Percentiles rank a stretch among this genome's conserved stretches.
These are phyloP conservation scores for Rhizopus microsporus DNA, from an alignment of 371 early-diverging fungal genomes.

Conservation along the genomic window DNA sequence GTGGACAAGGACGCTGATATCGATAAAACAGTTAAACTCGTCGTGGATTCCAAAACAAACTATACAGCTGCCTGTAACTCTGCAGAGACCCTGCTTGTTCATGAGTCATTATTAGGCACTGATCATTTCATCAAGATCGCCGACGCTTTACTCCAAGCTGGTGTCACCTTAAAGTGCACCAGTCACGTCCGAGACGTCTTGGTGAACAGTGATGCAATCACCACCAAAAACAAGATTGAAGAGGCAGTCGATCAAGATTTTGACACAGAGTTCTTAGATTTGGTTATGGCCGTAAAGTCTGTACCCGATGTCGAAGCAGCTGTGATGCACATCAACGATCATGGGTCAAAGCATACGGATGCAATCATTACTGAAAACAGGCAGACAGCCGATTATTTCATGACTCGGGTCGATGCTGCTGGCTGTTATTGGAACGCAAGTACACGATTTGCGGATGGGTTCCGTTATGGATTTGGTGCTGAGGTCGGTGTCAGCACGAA, in stretches of 20 bases:
- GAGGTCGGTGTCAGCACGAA: slow-evolving; percentile 97
- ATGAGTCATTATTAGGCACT: slow-evolving; percentile 55
- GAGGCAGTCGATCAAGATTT: slow-evolving; percentile 59
- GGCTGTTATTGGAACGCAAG: slow-evolving; percentile 97
- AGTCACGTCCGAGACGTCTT: slow-evolving; percentile 31
- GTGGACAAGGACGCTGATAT: slow-evolving; percentile 83
- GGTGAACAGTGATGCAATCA: slow-evolving; percentile 6
- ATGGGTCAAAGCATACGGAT: slow-evolving; percentile 95
- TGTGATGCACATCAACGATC: slow-evolving; percentile 88
- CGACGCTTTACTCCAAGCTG: slow-evolving; percentile 51
- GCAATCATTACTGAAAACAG: slow-evolving; percentile 84
- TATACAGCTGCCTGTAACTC: slow-evolving; percentile 97
- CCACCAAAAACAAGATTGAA: slow-evolving; percentile 26
- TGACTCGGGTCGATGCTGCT: slow-evolving; percentile 93
- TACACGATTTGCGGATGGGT: slow-evolving; percentile 97
- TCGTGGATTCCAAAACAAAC: slow-evolving; percentile 92
- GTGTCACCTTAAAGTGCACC: slow-evolving; percentile 70
- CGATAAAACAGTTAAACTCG: slow-evolving; percentile 71
- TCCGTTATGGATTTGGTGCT: slow-evolving; percentile 96
- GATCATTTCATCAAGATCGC: slow-evolving; percentile 55
- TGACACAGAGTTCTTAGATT: slow-evolving; percentile 89
- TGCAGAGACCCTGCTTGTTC: slow-evolving; percentile 90
- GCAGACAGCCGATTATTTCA: slow-evolving; percentile 76
- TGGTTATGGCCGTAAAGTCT: slow-evolving; percentile 80
- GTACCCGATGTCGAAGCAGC: slow-evolving; percentile 80